Conservation (phyloP, 208 protist species). For the Crithidia mellificae region DNA sequence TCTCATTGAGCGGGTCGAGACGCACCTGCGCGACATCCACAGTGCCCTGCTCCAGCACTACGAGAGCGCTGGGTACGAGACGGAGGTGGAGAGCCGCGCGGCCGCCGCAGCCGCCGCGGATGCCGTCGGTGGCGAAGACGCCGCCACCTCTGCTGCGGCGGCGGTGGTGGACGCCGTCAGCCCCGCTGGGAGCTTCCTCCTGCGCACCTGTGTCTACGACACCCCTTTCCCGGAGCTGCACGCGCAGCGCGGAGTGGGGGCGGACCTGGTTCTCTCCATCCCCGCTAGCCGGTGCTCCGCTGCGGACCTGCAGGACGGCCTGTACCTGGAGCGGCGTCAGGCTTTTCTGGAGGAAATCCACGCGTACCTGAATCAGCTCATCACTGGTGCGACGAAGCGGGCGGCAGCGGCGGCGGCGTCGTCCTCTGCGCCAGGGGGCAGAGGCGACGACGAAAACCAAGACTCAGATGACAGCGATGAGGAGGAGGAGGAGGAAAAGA, state of each 20-base stretch:
- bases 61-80: conserved; percentile 49
- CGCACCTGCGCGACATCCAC: conserved; percentile 75
- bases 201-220: conserved; percentile 74
- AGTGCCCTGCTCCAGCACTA: conserved; percentile 66
- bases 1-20: conserved; percentile 70
- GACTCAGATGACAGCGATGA: neutral
- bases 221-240: conserved; percentile 64
- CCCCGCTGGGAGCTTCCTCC: conserved; percentile 74
- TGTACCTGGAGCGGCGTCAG: conserved; percentile 70
- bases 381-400: conserved; percentile 15
- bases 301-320: conserved; percentile 67
- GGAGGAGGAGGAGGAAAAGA: neutral
- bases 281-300: conserved; percentile 56
- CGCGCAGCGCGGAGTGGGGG: conserved; percentile 58
- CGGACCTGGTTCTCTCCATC: conserved; percentile 72
- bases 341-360: conserved; percentile 68
- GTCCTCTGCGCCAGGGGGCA: neutral
- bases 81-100: conserved; percentile 26
- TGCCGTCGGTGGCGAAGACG: neutral
- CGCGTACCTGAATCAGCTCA: conserved; percentile 42
- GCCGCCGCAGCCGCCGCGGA: neutral
- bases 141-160: conserved; percentile 1
- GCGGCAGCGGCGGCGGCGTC: conserved; percentile 5
- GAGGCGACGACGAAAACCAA: conserved; percentile 17
- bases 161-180: conserved; percentile 44